Percentiles rank a stretch among this genome's conserved stretches.
Conservation (phyloP, 1,139 yeast genomes). For the Casaregolazyma suthepensis region DNA sequence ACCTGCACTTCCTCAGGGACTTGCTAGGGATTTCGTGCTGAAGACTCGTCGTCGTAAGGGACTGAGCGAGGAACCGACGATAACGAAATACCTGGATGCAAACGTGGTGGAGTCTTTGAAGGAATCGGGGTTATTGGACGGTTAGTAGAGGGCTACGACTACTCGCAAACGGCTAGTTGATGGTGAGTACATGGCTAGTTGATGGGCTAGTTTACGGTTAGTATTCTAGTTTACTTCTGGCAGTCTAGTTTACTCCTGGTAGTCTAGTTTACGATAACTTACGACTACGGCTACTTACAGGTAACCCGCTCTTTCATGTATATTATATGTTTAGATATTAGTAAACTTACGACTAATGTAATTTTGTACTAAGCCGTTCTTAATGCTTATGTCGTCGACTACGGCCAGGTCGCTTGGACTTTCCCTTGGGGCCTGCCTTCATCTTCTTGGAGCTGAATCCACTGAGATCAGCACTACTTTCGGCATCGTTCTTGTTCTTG, state of each 20-base stretch:
- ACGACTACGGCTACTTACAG: no score
- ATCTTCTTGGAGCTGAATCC: slow-evolving; percentile 55
- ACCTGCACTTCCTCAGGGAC: slow-evolving; percentile 62
- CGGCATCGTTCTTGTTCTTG: slow-evolving; percentile 66
- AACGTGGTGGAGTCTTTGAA: slow-evolving; percentile 50
- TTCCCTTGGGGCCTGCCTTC: slow-evolving; percentile 40
- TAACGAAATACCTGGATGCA: slow-evolving; percentile 63
- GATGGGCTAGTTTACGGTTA: no score
- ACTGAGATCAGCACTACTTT: slow-evolving; percentile 63
- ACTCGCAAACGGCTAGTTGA: no score
- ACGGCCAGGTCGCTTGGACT: slow-evolving; percentile 62
- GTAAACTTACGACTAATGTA: neutral
- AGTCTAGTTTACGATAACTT: no score
- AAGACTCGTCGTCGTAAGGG: slow-evolving; percentile 90
- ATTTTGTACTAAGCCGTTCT: neutral
- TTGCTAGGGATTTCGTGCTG: slow-evolving; percentile 83
- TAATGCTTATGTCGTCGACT: slow-evolving; percentile 42
- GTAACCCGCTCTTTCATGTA: neutral
- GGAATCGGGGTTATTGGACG: slow-evolving; percentile 40
- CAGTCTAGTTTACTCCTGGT: no score
- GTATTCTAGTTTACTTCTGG: no score
- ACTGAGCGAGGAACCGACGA: slow-evolving; percentile 59
- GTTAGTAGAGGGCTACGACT: neutral
- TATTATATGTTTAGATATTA: no score
- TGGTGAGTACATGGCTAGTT: no score